A percentile compares a stretch with the other conserved stretches of the same genome.
These are phyloP conservation scores for Malassezia japonica DNA, from an alignment of 1,284 basidiomycete species.

Conservation along the genomic window DNA sequence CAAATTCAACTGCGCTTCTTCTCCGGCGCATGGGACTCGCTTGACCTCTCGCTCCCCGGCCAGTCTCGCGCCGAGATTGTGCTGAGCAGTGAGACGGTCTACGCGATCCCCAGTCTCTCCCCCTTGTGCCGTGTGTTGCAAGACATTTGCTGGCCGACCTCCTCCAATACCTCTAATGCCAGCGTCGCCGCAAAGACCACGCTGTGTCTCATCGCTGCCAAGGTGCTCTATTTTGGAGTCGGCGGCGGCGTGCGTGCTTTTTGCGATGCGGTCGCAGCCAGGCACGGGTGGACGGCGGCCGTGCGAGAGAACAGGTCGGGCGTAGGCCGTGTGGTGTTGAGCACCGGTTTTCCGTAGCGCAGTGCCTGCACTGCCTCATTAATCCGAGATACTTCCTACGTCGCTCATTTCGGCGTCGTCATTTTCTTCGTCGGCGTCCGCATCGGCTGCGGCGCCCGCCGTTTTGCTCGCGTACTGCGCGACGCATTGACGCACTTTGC, in stretches of 20 bases:
- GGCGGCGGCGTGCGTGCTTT: constrained; percentile 80
- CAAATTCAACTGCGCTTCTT: constrained; percentile 65
- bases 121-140: constrained; percentile 57
- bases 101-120: constrained; percentile 61
- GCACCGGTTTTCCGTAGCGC: constrained; percentile 17
- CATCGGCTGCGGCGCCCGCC: constrained; percentile 22
- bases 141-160: constrained; percentile 20
- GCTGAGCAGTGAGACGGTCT: constrained; percentile 87
- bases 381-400: constrained; percentile 38
- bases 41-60: constrained; percentile 21
- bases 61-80: constrained; percentile 58
- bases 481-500: constrained; percentile 38
- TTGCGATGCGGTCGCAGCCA: constrained; percentile 51
- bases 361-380: constrained; percentile 6
- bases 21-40: constrained; percentile 64
- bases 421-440: constrained; percentile 27
- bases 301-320: constrained; percentile 23
- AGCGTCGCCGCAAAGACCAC: constrained; percentile 18
- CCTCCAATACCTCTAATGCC: constrained; percentile 17
- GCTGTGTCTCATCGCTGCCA: constrained; percentile 69
- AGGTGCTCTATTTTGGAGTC: constrained; percentile 89
- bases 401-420: constrained; percentile 40
- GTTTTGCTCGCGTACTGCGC: constrained; percentile 30
- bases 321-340: constrained; percentile 29
- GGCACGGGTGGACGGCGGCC: constrained; percentile 5